These are phyloP conservation scores for Scheffersomyces quercinus DNA, from an alignment of 1,139 yeast genomes.

Conservation along the genomic window DNA sequence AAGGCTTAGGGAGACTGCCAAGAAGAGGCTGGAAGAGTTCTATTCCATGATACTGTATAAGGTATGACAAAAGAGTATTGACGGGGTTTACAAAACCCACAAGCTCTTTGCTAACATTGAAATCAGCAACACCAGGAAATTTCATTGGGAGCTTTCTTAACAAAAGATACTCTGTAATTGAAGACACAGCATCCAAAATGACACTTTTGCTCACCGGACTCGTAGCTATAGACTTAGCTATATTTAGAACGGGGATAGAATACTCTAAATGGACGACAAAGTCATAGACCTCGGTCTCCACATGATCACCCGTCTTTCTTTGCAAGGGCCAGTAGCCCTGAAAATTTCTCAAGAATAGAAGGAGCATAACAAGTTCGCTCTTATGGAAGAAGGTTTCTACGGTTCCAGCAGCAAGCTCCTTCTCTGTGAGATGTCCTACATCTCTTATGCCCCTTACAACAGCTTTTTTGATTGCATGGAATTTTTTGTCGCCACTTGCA, in stretches of 20 bases:
- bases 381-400: slow-evolving; percentile 24
- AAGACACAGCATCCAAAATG: slow-evolving; percentile 15
- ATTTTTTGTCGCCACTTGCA: slow-evolving; percentile 16
- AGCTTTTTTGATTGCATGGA: slow-evolving; percentile 30
- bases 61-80: slow-evolving; percentile 50
- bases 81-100: slow-evolving; percentile 63
- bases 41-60: slow-evolving; percentile 36
- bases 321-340: slow-evolving; percentile 58
- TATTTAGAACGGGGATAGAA: slow-evolving; percentile 47
- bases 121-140: slow-evolving; percentile 41
- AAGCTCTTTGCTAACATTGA: slow-evolving; percentile 48
- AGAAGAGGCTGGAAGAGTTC: slow-evolving; percentile 17
- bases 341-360: slow-evolving; percentile 48
- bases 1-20: slow-evolving; percentile 21
- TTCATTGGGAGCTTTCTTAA: slow-evolving; percentile 21
- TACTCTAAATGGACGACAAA: slow-evolving; percentile 50
- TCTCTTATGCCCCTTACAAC: slow-evolving; percentile 40
- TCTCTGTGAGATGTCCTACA: slow-evolving; percentile 47
- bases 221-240: slow-evolving; percentile 46
- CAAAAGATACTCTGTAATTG: slow-evolving; percentile 27
- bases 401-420: slow-evolving; percentile 17
- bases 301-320: slow-evolving; percentile 70
- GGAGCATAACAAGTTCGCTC: slow-evolving; percentile 36
- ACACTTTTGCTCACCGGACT: slow-evolving; percentile 22
- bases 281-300: slow-evolving; percentile 53